These are phyloP conservation scores for Aspergillus aculeatinus DNA, from an alignment of 2,329 filamentous ascomycete species.

Conservation along the genomic window DNA sequence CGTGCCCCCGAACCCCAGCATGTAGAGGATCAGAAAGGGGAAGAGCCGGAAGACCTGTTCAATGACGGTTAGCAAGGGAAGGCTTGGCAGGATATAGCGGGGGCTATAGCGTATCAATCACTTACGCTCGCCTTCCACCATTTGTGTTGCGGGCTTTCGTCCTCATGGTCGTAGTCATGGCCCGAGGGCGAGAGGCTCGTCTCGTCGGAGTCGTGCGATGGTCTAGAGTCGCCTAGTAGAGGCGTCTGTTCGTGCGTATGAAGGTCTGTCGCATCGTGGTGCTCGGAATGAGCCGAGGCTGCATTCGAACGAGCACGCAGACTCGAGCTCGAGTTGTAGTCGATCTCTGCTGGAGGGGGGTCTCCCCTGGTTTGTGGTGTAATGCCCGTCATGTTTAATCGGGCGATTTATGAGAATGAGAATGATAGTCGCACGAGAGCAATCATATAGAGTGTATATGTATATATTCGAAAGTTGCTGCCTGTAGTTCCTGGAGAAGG, in stretches of 20 bases:
- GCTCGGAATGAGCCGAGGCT: slow-evolving; percentile 11
- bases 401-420: not conserved
- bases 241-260: slow-evolving; percentile 25
- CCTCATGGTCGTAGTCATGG: not conserved
- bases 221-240: slow-evolving; percentile 19
- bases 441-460: not conserved
- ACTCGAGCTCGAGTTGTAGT: slow-evolving; percentile 24
- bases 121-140: slow-evolving; percentile 54
- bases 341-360: slow-evolving; percentile 33
- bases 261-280: not conserved
- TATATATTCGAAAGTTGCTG: not conserved
- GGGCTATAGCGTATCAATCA: slow-evolving; percentile 7
- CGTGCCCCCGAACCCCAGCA: slow-evolving; percentile 80
- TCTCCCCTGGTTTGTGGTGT: slow-evolving; percentile 34
- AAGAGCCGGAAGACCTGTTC: slow-evolving; percentile 77
- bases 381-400: not conserved
- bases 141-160: not conserved
- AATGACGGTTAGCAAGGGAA: slow-evolving; percentile 1
- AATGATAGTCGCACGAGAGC: not conserved
- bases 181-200: not conserved
- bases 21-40: slow-evolving; percentile 75
- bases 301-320: slow-evolving; percentile 17
- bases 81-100: not conserved
- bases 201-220: not conserved
- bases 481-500: not conserved